Percentiles rank a stretch among this genome's conserved stretches.
Evolutionary conservation across 495 filamentous ascomycete genomes (phyloP).

Genomic region (Achaetomiella virescens): DNA sequence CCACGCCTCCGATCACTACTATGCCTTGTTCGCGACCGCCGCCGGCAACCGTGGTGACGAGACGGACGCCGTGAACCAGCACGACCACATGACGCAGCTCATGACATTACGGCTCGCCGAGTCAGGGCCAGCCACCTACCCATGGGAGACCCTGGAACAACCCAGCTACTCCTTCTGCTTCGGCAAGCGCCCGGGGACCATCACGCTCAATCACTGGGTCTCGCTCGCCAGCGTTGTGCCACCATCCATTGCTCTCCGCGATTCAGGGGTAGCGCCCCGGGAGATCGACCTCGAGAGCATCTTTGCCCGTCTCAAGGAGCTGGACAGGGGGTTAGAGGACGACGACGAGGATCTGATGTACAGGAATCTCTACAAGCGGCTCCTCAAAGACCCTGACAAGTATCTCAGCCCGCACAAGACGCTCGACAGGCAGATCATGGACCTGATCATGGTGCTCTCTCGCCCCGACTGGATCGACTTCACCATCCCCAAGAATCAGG

Average conservation of each 20-base stretch:
- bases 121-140: constrained; percentile 33
- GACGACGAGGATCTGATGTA: constrained; percentile 51
- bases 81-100: constrained; percentile 46
- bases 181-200: constrained; percentile 52
- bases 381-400: constrained; percentile 49
- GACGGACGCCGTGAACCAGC: constrained; percentile 38
- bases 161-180: constrained; percentile 56
- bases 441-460: constrained; percentile 58
- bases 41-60: constrained; percentile 42
- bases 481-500: constrained; percentile 55
- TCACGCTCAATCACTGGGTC: constrained; percentile 55
- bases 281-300: constrained; percentile 48
- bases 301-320: constrained; percentile 48
- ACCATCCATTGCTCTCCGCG: constrained; percentile 43
- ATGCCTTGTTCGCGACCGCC: constrained; percentile 42
- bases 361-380: constrained; percentile 43
- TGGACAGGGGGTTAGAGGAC: constrained; percentile 53
- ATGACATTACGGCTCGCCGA: constrained; percentile 40
- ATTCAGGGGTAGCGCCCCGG: constrained; percentile 45
- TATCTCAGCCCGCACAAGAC: constrained; percentile 45
- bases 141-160: constrained; percentile 62
- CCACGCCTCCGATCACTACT: constrained; percentile 45
- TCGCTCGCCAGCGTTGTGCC: constrained; percentile 43
- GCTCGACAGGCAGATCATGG: constrained; percentile 60
- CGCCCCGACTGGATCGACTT: constrained; percentile 63